Base-by-base conservation (phyloP, 805 yeast genomes). In the Metahyphopichia silvanorum region DNA sequence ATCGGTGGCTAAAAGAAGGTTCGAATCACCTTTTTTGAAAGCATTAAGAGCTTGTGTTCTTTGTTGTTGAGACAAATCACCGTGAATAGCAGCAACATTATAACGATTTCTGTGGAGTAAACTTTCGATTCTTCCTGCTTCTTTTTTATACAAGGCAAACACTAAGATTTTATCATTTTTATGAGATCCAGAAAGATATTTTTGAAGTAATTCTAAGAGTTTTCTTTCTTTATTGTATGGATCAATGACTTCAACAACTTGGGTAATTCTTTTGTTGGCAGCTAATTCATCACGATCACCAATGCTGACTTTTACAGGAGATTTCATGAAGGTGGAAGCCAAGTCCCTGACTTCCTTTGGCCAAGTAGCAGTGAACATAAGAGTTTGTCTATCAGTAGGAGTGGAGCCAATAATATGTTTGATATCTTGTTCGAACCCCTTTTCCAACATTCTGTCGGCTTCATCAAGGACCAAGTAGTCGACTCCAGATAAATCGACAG, bases 331-430 rank as follows among this genome's bases (percentile, higher is more conserved):
- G 5, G 83, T 75, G 13, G 79, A 55, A 6, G 98, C 98, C 42
- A 93, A 72, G 43, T 87, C 94, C 54, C 98, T 81, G 21, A 93
- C 98, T 64, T 91, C 95, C 49, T 85, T 86, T n/a, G 99, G 99
- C 98, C 98, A 93, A 1, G 99, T 93, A n/a, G 99, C 99, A 7
- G 98, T 91, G 64, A 93, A 93, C 98, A 93, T 93, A 43, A 93
- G 71, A 0, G 98, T 93, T 63, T 91, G 98, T 66, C 98, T 73
- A 8, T 34, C 24, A 16, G 60, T 55, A 16, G 44, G 31, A 11
- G 86, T 72, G 36, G 69, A 66, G 28, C 82, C 75, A 54, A 93
- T 78, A 44, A 93, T 87, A 42, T 74, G 70, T 57, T 85, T 87
- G 54, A 93, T 91, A 61, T 91, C 98, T 57, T 91, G 94, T 64